Evolutionary conservation across 768 basidiomycete species (phyloP), one percentile per base, ranked within the genome.

Genomic region (Podaxis sp.): DNA sequence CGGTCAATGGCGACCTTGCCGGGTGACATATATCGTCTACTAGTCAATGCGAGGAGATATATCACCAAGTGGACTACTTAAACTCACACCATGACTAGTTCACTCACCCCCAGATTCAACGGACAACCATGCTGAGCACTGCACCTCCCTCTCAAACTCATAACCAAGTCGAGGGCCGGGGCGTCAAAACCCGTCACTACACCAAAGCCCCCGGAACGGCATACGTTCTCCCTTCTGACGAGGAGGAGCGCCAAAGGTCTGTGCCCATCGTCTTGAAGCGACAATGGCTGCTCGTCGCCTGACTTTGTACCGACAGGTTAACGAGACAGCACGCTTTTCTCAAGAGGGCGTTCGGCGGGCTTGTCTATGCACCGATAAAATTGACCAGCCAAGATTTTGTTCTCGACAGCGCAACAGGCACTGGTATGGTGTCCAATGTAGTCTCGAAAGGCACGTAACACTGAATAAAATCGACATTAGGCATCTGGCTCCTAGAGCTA

Each of bases 171-270:
- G 19, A 9, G 43, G n/a, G 2, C 19, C 43, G 1, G 7, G 7
- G 4, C 17, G 15, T 6, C n/a, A 46, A n/a, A 46, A 17, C 41
- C 19, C 41, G 41, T 7, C 41, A 19, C 3, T 41, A 41, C 40
- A 41, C 13, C 12, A n/a, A 13, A 41, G 40, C 40, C 12, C 40
- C 40, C 12, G 40, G 40, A 41, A 41, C 40, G 17, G 40, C 40
- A 41, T 68, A 88, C 72, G 19, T 82, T 8, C 47, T 49, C 47
- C 47, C 47, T 13, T 49, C 47, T 49, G 47, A 49, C 22, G 47
- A 49, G 9, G 7, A 49, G 19, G 46, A 49, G 22, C 6, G 46
- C 17, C 17, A 19, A 4, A 49, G 47, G 47, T 49, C 22, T 6
- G 2, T 25, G 9, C 9, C 22, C 19, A 1, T 9, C 24, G 9